Conservation (phyloP, 108 stramenopile genomes). For the Licmophora abbreviata region DNA sequence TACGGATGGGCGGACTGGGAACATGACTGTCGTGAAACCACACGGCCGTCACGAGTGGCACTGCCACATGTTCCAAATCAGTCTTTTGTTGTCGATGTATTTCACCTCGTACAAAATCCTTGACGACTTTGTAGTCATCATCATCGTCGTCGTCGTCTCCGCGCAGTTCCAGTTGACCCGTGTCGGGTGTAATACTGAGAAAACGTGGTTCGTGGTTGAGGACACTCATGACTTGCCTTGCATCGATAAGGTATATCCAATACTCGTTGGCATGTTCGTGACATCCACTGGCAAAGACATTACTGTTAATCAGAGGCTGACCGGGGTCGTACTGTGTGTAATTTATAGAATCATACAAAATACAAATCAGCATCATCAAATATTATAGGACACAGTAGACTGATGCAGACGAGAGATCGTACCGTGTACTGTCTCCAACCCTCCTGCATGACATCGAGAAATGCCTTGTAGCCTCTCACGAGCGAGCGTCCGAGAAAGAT, state of each 20-base stretch:
- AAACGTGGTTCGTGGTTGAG: conserved; percentile 44
- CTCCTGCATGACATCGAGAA: conserved; percentile 43
- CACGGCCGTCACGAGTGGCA: conserved; percentile 42
- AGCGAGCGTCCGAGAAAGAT: conserved; percentile 34
- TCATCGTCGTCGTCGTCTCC: conserved; percentile 19
- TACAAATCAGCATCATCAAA: no score
- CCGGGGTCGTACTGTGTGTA: no score
- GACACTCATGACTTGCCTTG: conserved; percentile 24
- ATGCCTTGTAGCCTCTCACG: conserved; percentile 49
- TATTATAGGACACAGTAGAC: no score
- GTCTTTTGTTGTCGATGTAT: conserved; percentile 27
- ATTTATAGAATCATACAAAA: no score
- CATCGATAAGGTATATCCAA: conserved; percentile 45
- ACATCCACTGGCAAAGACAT: conserved; percentile 44
- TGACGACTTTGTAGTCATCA: conserved; percentile 18
- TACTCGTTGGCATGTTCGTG: conserved; percentile 54
- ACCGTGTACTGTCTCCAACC: conserved; percentile 38
- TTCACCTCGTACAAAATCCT: conserved; percentile 12
- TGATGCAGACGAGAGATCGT: no score
- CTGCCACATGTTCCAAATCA: conserved; percentile 21
- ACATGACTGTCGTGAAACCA: conserved; percentile 29
- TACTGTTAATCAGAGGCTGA: conserved; percentile 32
- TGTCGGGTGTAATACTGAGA: conserved; percentile 44
- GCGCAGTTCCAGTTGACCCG: conserved; percentile 35
- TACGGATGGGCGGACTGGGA: conserved; percentile 26